Evolutionary conservation across 305 asterid genomes (phyloP), one percentile per base, ranked within the genome.

Genomic region (Solanum hybrid): DNA sequence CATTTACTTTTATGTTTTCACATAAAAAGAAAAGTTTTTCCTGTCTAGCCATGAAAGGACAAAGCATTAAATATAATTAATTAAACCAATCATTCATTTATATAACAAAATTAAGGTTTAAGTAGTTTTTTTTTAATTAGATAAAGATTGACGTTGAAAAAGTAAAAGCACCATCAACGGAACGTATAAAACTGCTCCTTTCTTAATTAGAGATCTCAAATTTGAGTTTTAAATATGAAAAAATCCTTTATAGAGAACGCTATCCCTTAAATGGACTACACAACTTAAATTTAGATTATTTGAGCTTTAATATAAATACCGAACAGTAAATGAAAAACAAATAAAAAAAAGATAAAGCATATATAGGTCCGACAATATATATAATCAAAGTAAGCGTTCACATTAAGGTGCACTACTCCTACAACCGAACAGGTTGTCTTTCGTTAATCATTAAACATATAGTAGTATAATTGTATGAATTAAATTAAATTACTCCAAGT

Each of bases 391-490:
- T 83, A 92, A 90, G 93, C 93, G 51, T 92, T 92, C 93, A 93
- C 92, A 91, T 91, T 93, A 91, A 93, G 77, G 41, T 87, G 88
- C 79, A 14, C 27, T 83, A 7, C 27, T 83, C 87, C 91, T 91
- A 92, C 91, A 90, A 80, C 88, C 90, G 91, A 92, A 93, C 95
- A 94, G 93, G 89, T 92, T 94, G 97, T 78, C 82, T 90, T 27
- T 90, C 97, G n/a, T 45, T 45, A 77, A 22, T 76, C 39, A 89
- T 87, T 38, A 26, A 15, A 39, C 45, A 34, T 17, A 57, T 57
- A 57, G n/a, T 57, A 57, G 68, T 57, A 57, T 57, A 36, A 73
- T 84, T 33, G 10, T 33, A 38, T 9, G 1, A 45, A 7, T 51
- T 87, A 4, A 72, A 87, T 17, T 72, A 78, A 87, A 87, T 70